Base-by-base conservation (phyloP, 768 basidiomycete genomes). In the Podaxis carcinomalis region DNA sequence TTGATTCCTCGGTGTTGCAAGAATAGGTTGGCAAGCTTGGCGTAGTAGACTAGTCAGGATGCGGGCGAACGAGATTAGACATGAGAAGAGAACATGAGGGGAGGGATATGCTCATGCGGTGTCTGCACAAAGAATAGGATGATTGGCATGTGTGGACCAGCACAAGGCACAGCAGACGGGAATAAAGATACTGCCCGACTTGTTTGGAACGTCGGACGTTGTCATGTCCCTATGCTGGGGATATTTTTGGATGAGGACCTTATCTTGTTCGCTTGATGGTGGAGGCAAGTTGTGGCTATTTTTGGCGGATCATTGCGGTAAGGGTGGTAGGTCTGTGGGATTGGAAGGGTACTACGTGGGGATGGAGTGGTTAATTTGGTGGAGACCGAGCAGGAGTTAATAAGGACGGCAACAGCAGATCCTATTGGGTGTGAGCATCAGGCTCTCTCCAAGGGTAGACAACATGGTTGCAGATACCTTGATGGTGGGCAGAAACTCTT, bases 181-280 rank as follows among this genome's bases (percentile, higher is more conserved):
- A 49, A 49, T 27, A 49, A 5, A 27, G 25, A 13, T 42, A 19
- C 40, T 19, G 11, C 14, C 14, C n/a, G 16, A 42, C 25, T 49
- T 49, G 47, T 23, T 49, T 4, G 19, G 23, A 21, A 13, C 47
- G 25, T 49, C 54, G 54, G 54, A 44, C 40, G 39, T 27, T 56
- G 39, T 56, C 28, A 9, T n/a, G 40, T 23, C 54, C 40, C 54
- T 44, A 40, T 40, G 39, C 25, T 40, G 37, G 27, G 25, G 39
- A 19, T 56, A 56, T 56, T 42, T 56, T 54, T 54, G 23, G 36
- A 54, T 1, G 39, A 42, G 21, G 23, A 16, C 14, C 54, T 42
- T 56, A 56, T 56, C 54, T 56, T 39, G 23, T 55, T 55, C 39
- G 36, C 3, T 55, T 55, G 51, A 54, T 54, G 37, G 47, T 21